Evolutionary conservation across 2,329 filamentous ascomycete species (phyloP).

Genomic region (Fusarium pseudonygamai): DNA sequence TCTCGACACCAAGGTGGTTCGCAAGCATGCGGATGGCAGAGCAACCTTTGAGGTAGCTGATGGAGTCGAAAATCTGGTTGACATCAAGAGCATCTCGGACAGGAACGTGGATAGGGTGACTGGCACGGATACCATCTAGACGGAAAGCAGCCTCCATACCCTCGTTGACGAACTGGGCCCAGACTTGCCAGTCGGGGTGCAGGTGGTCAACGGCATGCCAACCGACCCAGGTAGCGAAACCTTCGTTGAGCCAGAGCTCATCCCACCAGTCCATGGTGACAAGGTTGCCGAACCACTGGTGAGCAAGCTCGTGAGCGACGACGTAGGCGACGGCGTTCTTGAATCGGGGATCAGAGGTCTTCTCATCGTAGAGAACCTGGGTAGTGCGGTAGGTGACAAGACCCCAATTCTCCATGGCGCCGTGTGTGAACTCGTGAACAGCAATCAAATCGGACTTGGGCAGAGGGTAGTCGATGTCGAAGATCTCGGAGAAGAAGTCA

Average conservation of each 20-base stretch:
- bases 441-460: slow-evolving; percentile 92
- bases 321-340: slow-evolving; percentile 96
- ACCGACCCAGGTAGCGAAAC: slow-evolving; percentile 97
- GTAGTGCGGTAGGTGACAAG: slow-evolving; percentile 96
- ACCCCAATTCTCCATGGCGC: slow-evolving; percentile 97
- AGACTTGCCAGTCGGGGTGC: slow-evolving; percentile 97
- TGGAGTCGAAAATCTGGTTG: slow-evolving; percentile 97
- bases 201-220: slow-evolving; percentile 93
- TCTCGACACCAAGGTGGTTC: slow-evolving; percentile 85
- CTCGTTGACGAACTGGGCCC: slow-evolving; percentile 97
- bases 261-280: slow-evolving; percentile 99
- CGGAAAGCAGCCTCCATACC: slow-evolving; percentile 91
- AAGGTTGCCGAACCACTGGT: slow-evolving; percentile 96
- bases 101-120: slow-evolving; percentile 95
- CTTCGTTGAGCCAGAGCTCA: slow-evolving; percentile 93
- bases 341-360: slow-evolving; percentile 87
- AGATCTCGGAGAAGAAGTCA: slow-evolving; percentile 96
- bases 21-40: slow-evolving; percentile 97
- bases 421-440: slow-evolving; percentile 89
- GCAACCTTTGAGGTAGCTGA: slow-evolving; percentile 96
- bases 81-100: slow-evolving; percentile 94
- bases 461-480: slow-evolving; percentile 90
- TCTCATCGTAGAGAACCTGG: slow-evolving; percentile 94
- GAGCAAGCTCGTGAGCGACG: slow-evolving; percentile 96
- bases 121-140: slow-evolving; percentile 88